Evolutionary conservation across 306 rosid species (phyloP).

Genomic region (Herpetospermum pedunculosum): DNA sequence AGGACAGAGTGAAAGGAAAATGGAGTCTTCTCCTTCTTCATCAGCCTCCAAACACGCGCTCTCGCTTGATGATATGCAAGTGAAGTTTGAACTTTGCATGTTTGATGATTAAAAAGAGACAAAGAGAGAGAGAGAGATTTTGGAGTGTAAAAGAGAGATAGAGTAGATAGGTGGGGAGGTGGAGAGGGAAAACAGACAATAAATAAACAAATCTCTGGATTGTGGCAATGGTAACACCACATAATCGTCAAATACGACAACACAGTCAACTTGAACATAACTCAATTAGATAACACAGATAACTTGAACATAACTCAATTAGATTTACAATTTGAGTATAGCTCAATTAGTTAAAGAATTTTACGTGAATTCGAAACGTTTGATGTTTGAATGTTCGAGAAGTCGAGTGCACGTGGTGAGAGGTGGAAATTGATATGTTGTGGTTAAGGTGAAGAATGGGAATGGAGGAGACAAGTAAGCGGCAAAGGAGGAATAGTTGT

Average conservation of each 20-base stretch:
- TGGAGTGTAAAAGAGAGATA: background rate
- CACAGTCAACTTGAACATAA: no score
- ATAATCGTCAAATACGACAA: no score
- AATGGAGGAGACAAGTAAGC: conserved; percentile 52
- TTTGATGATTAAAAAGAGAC: conserved; percentile 12
- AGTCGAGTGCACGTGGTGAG: conserved; percentile 6
- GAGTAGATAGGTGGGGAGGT: conserved; percentile 24
- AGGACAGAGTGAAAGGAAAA: conserved; percentile 64
- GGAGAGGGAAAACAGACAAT: conserved; percentile 19
- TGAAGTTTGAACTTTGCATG: conserved; percentile 45
- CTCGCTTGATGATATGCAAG: conserved; percentile 26
- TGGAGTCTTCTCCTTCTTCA: conserved; percentile 45
- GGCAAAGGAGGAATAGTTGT: conserved; percentile 53
- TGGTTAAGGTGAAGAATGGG: conserved; percentile 37
- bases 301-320: no score
- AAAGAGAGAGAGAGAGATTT: background rate
- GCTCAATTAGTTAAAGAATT: no score
- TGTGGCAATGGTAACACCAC: background rate
- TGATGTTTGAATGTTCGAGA: no score
- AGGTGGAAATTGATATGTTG: conserved; percentile 10
- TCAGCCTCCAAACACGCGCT: conserved; percentile 17
- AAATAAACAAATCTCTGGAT: conserved; percentile 12
- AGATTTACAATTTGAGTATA: no score
- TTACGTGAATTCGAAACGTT: no score
- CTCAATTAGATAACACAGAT: no score